Evolutionary conservation across 108 stramenopile species (phyloP).

Genomic region (Cyclotella baltica): DNA sequence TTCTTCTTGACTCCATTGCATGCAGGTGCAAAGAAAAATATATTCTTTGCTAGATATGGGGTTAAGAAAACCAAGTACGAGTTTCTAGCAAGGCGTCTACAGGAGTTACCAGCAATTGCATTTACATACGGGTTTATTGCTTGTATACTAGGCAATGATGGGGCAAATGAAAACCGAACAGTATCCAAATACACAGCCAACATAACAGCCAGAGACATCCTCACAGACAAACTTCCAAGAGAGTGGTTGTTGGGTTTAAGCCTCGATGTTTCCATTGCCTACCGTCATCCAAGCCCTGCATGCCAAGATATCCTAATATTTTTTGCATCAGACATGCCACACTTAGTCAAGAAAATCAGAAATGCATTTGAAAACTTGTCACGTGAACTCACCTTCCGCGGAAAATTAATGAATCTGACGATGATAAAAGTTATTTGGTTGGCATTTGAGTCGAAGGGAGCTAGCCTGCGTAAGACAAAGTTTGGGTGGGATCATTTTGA

Average conservation of each 20-base stretch:
- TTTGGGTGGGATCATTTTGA: neutral
- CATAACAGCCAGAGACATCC: neutral
- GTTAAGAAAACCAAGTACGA: neutral
- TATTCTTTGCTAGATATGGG: neutral
- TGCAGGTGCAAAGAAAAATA: neutral
- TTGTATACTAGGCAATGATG: neutral
- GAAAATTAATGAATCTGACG: neutral
- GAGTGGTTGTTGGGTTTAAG: neutral
- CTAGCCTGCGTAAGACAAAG: neutral
- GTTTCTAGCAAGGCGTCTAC: neutral
- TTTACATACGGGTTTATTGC: neutral
- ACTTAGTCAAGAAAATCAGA: neutral
- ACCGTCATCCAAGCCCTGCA: neutral
- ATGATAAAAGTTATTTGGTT: neutral
- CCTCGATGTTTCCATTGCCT: neutral
- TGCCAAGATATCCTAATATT: neutral
- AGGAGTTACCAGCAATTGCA: neutral
- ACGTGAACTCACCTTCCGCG: neutral
- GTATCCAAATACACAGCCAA: neutral
- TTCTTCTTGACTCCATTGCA: neutral
- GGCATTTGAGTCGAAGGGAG: neutral
- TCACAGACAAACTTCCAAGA: neutral
- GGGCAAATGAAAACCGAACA: neutral
- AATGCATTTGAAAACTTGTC: neutral
- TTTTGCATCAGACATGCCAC: neutral